Base-by-base conservation (phyloP, 371 early-diverging fungal species). In the Syncephalastrum contaminatum region DNA sequence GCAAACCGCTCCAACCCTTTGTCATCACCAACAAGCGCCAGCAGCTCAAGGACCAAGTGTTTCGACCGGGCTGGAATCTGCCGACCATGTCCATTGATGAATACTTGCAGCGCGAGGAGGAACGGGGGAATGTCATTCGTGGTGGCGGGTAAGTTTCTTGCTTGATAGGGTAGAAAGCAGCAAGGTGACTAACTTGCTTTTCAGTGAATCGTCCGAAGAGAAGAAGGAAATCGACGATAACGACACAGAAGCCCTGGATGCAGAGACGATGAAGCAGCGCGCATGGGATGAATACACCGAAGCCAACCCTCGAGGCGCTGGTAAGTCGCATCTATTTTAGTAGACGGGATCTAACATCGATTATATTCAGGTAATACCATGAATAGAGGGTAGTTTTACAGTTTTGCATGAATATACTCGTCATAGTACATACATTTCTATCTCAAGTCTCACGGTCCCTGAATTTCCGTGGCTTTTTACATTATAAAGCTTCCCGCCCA, bases 1-100 rank as follows among this genome's bases (percentile, higher is more conserved):
- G 92, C 7, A 60, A 72, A 68, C 94, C 85, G 13, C 63, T 92
- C 45, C 87, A 89, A 36, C 96, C 98, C 7, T 98, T 98, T 78
- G 82, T 92, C 24, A 84, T 98, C 36, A 91, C 91, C 2, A 90
- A 80, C 56, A 72, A 90, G 56, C 81, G 93, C 13, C 79, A 88
- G 55, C 82, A 84, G 44, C 61, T 95, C 43, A 80, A 72, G 58
- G 77, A 92, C 41, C 79, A 84, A 21, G 97, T 97, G 8, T 98
- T 98, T 69, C 62, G 91, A 8, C 94, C 93, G 0, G 86, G 92
- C 1, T 88, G 91, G 69, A 88, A 84, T 30, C 67, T 98, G 53
- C 99, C 99, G 3, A 97, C 98, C 4, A 98, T 97, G 98, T 81
- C 95, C 0, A 88, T 98, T 52, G 99, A 98, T 46, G 90, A 98